Evolutionary conservation across 2,329 filamentous ascomycete genomes (phyloP), one percentile per base, ranked within the genome.

Genomic region (Thielaviopsis punctulata): DNA sequence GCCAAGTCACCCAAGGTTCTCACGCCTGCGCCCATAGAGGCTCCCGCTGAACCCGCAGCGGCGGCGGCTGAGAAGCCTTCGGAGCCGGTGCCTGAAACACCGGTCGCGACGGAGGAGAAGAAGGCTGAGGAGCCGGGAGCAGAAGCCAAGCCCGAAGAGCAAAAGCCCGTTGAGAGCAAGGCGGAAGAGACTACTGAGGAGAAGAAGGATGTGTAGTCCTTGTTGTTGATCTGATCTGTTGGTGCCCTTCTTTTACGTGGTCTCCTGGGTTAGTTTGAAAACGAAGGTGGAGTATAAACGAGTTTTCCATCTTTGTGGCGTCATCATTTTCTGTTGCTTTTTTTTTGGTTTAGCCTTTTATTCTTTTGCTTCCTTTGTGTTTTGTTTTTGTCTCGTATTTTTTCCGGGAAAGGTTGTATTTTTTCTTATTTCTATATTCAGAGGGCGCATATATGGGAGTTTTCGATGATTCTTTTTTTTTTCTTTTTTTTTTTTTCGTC

Each of bases 191-290:
- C 30, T 2, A 44, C 52, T 12, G 19, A 52, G 6, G 48, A 51
- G 6, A 59, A 62, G 52, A 56, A 54, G 25, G n/a, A 49, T 13
- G 33, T 46, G 12, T 36, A 36, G 30, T n/a, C 13, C n/a, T 4
- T 36, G 30, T 7, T 36, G 30, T 36, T 36, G 30, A 15, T n/a
- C 9, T 36, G 30, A 10, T 36, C n/a, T n/a, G 13, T 9, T 12
- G 12, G 3, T 36, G 2, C n/a, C 6, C 7, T 36, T 36, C 13
- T 7, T 36, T 36, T 12, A 12, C 9, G 4, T 33, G n/a, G n/a
- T 33, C 15, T 4, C 15, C 30, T 33, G 3, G 10, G 3, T 33
- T 3, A 12, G 3, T 33, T 12, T 15, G 12, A n/a, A 22, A 19
- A 45, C 19, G 41, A 4, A 15, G 12, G 22, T 43, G 12, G 22